phyloP scores from a whole-genome alignment of 495 filamentous ascomycete genomes.

The Saxispiralis lemnorum region DNA sequence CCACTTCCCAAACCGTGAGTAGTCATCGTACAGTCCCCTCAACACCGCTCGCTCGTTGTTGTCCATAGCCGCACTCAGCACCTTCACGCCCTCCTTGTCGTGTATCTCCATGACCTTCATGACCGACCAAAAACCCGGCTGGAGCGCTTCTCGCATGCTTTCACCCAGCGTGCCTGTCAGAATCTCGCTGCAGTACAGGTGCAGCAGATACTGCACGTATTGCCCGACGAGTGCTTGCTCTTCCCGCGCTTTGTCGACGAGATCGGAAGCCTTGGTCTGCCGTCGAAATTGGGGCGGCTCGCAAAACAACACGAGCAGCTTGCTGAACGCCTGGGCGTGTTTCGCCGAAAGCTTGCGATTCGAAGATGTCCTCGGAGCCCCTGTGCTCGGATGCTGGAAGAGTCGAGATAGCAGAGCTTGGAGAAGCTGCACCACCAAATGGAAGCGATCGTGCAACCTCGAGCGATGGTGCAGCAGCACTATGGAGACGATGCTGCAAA shows the following conservation, averaged over 20 bases:
- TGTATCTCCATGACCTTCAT: constrained; percentile 55
- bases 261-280: constrained; percentile 28
- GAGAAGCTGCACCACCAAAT: constrained; percentile 46
- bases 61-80: constrained; percentile 54
- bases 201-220: constrained; percentile 54
- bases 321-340: constrained; percentile 46
- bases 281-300: constrained; percentile 59
- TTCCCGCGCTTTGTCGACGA: constrained; percentile 60
- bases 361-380: neutral
- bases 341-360: constrained; percentile 24
- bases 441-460: constrained; percentile 50
- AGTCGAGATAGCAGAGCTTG: constrained; percentile 46
- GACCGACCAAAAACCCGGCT: constrained; percentile 53
- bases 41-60: constrained; percentile 50
- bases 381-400: constrained; percentile 30
- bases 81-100: constrained; percentile 42
- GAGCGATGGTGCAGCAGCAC: constrained; percentile 44
- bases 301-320: constrained; percentile 59
- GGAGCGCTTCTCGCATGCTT: constrained; percentile 48
- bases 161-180: constrained; percentile 36
- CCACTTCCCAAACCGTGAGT: constrained; percentile 15
- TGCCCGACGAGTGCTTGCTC: constrained; percentile 59
- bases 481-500: constrained; percentile 40
- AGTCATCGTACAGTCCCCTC: constrained; percentile 49
- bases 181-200: constrained; percentile 51